These are phyloP conservation scores for Acorus gramineus DNA, from an alignment of 106 monocot species.

Conservation along the genomic window DNA sequence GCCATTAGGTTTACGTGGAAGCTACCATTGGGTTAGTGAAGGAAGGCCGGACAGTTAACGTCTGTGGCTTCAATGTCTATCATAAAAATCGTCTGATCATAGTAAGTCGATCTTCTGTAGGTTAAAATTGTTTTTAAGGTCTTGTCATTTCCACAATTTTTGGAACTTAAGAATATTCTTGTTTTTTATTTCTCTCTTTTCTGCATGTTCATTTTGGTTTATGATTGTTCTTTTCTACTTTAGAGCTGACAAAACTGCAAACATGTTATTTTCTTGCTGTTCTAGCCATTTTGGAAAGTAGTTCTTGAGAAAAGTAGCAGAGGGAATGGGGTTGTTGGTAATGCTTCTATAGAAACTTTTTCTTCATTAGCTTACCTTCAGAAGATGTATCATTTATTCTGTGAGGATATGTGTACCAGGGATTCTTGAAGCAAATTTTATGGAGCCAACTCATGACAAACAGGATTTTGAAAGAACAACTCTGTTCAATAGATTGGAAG, in stretches of 20 bases:
- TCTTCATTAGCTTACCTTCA: not conserved
- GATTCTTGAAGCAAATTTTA: conserved; percentile 87
- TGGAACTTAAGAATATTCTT: not conserved
- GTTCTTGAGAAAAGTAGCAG: conserved; percentile 59
- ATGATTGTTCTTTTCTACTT: not conserved
- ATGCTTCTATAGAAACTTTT: conserved; percentile 1
- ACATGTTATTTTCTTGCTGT: no score
- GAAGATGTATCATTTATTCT: not conserved
- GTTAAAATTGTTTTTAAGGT: no score
- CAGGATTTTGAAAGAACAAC: conserved; percentile 94
- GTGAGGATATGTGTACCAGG: conserved; percentile 14
- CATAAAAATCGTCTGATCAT: conserved; percentile 89
- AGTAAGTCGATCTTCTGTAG: conserved; percentile 15
- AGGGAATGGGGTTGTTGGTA: conserved; percentile 82
- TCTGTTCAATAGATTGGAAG: conserved; percentile 66
- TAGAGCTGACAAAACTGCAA: no score
- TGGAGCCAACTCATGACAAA: conserved; percentile 94
- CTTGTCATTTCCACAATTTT: not conserved
- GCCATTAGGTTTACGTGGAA: conserved; percentile 34
- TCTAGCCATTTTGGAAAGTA: conserved; percentile 92
- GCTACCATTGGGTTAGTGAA: conserved; percentile 74
- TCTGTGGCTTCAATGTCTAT: conserved; percentile 87
- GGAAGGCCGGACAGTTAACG: conserved; percentile 81
- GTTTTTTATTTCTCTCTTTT: no score
- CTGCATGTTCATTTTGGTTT: no score